Conservation (phyloP, 805 yeast species). For the Wickerhamomyces xylosicus region DNA sequence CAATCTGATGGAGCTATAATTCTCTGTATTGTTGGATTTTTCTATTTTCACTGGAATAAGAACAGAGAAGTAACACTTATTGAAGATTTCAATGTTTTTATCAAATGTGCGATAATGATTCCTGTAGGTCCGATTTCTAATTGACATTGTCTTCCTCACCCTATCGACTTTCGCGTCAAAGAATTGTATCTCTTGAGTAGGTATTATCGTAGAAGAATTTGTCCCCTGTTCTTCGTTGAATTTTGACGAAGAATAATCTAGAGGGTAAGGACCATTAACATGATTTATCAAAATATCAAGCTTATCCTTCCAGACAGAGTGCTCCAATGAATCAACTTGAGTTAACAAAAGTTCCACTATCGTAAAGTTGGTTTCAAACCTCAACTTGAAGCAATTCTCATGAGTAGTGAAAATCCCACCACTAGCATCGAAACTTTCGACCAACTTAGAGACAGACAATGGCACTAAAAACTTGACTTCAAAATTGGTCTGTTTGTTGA, state of each 20-base stretch:
- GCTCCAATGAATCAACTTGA: constrained; percentile 24
- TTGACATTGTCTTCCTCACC: background rate
- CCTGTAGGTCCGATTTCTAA: constrained; percentile 1
- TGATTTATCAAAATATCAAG: constrained; percentile 19
- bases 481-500: constrained; percentile 16
- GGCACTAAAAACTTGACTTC: constrained; percentile 40
- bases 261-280: constrained; percentile 24
- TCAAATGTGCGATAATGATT: background rate
- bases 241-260: constrained; percentile 20
- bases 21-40: constrained; percentile 2
- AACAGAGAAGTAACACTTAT: constrained; percentile 17
- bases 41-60: constrained; percentile 16
- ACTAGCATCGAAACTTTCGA: constrained; percentile 20
- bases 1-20: constrained; percentile 5
- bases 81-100: constrained; percentile 6
- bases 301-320: constrained; percentile 30
- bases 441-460: constrained; percentile 23
- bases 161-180: constrained; percentile 16
- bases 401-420: constrained; percentile 23
- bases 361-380: constrained; percentile 32
- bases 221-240: constrained; percentile 16
- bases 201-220: constrained; percentile 13
- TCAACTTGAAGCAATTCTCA: constrained; percentile 29
- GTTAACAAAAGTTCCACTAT: constrained; percentile 35
- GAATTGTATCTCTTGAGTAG: constrained; percentile 8